Percentiles rank a stretch among this genome's conserved stretches.
phyloP scores from a whole-genome alignment of 495 filamentous ascomycete genomes.

The Achaetomiella virescens region DNA sequence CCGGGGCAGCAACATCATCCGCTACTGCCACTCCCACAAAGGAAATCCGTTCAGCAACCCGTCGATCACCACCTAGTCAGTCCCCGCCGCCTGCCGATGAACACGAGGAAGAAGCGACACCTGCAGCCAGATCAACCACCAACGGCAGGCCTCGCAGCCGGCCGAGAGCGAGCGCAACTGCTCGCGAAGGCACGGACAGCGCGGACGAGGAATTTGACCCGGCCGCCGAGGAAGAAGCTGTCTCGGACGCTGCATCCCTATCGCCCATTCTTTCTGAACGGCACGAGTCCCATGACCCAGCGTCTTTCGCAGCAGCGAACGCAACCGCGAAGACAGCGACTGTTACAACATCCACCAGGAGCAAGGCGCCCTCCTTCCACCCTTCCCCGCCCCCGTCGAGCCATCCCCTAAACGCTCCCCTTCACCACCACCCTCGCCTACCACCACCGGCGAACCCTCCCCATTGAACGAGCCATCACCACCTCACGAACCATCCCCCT shows the following conservation, averaged over 20 bases:
- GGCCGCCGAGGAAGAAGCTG: slow-evolving; percentile 16
- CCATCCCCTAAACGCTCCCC: background rate
- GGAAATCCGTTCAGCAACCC: background rate
- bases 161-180: background rate
- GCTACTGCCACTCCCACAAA: slow-evolving; percentile 15
- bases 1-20: background rate
- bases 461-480: background rate
- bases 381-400: too few relatives aligned
- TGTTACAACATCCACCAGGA: background rate
- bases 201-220: slow-evolving; percentile 34
- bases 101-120: background rate
- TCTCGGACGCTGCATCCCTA: slow-evolving; percentile 5
- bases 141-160: slow-evolving; percentile 4
- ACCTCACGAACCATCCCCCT: background rate
- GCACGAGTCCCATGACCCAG: too few relatives aligned
- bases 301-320: background rate
- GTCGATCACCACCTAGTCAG: background rate
- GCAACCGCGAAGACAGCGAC: background rate
- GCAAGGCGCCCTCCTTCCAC: background rate
- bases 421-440: background rate
- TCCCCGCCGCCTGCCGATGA: background rate
- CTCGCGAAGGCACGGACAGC: slow-evolving; percentile 13
- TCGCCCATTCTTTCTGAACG: too few relatives aligned
- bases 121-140: background rate
- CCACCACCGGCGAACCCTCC: background rate